These are phyloP conservation scores for Cladosporium sphaerospermum DNA, from an alignment of 2,329 filamentous ascomycete species.

Conservation along the genomic window DNA sequence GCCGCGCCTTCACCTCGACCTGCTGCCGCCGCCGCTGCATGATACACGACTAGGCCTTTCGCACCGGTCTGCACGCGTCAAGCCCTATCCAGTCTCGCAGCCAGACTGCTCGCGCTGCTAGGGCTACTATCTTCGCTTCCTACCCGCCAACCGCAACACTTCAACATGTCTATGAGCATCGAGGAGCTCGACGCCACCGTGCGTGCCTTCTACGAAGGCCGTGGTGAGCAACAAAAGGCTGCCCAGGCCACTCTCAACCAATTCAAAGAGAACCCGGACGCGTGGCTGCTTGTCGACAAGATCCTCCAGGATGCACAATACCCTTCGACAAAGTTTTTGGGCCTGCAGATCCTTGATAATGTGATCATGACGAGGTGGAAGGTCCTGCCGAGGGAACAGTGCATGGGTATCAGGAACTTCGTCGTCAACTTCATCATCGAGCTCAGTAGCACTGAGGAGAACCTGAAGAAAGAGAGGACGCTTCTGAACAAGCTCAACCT, in stretches of 20 bases:
- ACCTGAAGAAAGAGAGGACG: constrained; percentile 74
- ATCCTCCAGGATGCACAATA: constrained; percentile 91
- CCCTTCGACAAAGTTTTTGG: constrained; percentile 94
- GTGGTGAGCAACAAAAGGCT: constrained; percentile 93
- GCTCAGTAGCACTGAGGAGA: constrained; percentile 83
- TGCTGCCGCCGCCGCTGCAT: constrained; percentile 20
- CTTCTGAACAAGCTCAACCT: constrained; percentile 97
- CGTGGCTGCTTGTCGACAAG: constrained; percentile 95
- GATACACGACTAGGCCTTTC: constrained; percentile 19
- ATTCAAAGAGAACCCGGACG: constrained; percentile 99
- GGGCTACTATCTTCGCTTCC: constrained; percentile 1
- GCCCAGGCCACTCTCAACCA: constrained; percentile 87
- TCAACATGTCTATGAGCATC: constrained; percentile 62
- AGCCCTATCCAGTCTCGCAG: constrained; percentile 17
- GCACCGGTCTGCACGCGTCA: constrained; percentile 28
- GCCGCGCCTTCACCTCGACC: neutral
- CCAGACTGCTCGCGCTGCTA: constrained; percentile 20
- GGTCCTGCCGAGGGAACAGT: constrained; percentile 90
- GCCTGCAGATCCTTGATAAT: constrained; percentile 92
- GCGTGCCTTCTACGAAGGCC: constrained; percentile 94
- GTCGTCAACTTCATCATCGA: constrained; percentile 98
- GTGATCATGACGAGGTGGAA: constrained; percentile 99
- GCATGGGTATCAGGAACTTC: constrained; percentile 96
- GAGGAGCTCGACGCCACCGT: constrained; percentile 94
- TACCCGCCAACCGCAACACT: neutral